A percentile compares a stretch with the other conserved stretches of the same genome.
Conservation (phyloP, 139 green algal genomes). For the Raphidocelis subcapitata region DNA sequence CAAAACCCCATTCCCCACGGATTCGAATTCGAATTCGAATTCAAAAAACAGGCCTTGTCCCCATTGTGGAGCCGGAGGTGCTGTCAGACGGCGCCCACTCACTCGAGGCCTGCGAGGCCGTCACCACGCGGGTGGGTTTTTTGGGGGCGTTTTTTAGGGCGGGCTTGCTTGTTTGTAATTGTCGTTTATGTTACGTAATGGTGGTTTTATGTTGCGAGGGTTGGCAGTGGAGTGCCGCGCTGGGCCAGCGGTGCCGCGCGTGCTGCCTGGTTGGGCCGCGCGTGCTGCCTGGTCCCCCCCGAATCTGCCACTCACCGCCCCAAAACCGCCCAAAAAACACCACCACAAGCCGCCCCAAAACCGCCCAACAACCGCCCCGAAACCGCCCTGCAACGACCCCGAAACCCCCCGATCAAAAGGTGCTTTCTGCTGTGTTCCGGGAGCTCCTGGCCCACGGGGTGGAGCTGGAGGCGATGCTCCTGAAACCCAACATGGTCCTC, state of each 20-base stretch:
- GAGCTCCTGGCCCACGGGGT: conserved; percentile 55
- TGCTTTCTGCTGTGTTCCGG: conserved; percentile 21
- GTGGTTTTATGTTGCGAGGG: no score
- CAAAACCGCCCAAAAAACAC: no score
- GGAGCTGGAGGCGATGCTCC: conserved; percentile 80
- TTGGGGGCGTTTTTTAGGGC: no score
- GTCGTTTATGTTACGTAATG: no score
- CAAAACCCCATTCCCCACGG: not conserved
- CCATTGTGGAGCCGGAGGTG: conserved; percentile 96
- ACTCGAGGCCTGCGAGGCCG: conserved; percentile 60
- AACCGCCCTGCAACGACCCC: not conserved
- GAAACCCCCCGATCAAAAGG: not conserved
- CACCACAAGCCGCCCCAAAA: not conserved
- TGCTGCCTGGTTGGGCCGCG: no score
- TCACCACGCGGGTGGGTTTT: conserved; percentile 45
- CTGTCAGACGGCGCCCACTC: conserved; percentile 74
- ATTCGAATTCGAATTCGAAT: not conserved
- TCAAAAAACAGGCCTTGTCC: conserved; percentile 76
- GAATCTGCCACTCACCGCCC: no score
- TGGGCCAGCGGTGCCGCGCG: no score
- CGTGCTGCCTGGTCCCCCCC: no score
- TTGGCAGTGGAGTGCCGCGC: no score
- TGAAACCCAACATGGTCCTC: conserved; percentile 92
- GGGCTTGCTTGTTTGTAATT: no score
- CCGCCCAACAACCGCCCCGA: not conserved